Evolutionary conservation across 768 basidiomycete genomes (phyloP).

Genomic region (Omphalotus guepiniiformis): DNA sequence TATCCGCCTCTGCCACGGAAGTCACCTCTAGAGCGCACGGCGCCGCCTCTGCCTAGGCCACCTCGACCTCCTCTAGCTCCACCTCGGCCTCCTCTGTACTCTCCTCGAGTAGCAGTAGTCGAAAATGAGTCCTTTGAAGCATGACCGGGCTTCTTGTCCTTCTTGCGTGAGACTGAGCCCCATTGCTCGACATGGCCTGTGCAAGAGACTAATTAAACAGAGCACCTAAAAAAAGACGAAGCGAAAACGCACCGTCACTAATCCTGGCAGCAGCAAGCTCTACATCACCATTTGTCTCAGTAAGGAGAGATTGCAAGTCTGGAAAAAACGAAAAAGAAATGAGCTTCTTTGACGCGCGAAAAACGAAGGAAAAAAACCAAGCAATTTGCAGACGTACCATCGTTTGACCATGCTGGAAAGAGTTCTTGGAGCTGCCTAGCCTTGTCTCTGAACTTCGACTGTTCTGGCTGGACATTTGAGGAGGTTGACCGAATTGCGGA

Average conservation of each 20-base stretch:
- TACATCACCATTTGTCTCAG: slow-evolving; percentile 66
- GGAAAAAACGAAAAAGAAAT: slow-evolving; percentile 16
- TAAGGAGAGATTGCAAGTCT: slow-evolving; percentile 69
- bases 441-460: slow-evolving; percentile 47
- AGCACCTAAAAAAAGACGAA: slow-evolving; percentile 11
- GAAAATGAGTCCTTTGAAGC: slow-evolving; percentile 50
- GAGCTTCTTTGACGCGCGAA: slow-evolving; percentile 23
- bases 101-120: slow-evolving; percentile 31
- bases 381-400: slow-evolving; percentile 62
- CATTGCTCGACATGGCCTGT: slow-evolving; percentile 75
- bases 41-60: slow-evolving; percentile 47
- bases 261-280: slow-evolving; percentile 70
- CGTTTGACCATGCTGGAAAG: slow-evolving; percentile 66
- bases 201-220: slow-evolving; percentile 10
- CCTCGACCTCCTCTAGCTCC: slow-evolving; percentile 52
- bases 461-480: slow-evolving; percentile 25
- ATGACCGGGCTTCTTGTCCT: slow-evolving; percentile 70
- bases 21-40: slow-evolving; percentile 29
- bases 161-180: slow-evolving; percentile 83
- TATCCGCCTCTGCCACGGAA: slow-evolving; percentile 13
- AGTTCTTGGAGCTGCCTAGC: slow-evolving; percentile 64
- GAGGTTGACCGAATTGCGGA: slow-evolving; percentile 37
- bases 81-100: slow-evolving; percentile 60
- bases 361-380: slow-evolving; percentile 7
- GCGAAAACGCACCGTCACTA: slow-evolving; percentile 54